Percentiles rank a stretch among this genome's conserved stretches.
These are phyloP conservation scores for Cercospora beticola DNA, from an alignment of 2,329 filamentous ascomycete species.

Conservation along the genomic window DNA sequence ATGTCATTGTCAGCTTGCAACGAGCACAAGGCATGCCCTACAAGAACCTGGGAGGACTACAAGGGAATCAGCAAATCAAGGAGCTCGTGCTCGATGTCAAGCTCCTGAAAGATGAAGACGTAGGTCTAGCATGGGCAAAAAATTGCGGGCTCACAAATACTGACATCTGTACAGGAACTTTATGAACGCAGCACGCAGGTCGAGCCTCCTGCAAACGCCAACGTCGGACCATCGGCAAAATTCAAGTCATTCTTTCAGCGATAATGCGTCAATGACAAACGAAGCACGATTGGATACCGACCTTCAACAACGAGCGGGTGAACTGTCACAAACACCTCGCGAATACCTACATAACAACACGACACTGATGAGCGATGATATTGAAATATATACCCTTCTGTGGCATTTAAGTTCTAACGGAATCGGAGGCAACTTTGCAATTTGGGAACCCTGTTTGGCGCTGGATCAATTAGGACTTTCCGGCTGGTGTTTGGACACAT, in stretches of 20 bases:
- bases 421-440: neutral
- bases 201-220: slow-evolving; percentile 44
- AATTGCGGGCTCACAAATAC: neutral
- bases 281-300: neutral
- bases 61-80: slow-evolving; percentile 66
- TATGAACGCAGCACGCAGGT: slow-evolving; percentile 59
- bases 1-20: slow-evolving; percentile 87
- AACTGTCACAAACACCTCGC: neutral
- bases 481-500: neutral
- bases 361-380: slow-evolving; percentile 3
- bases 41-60: slow-evolving; percentile 55
- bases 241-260: slow-evolving; percentile 50
- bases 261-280: slow-evolving; percentile 32
- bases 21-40: slow-evolving; percentile 86
- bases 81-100: slow-evolving; percentile 78
- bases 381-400: slow-evolving; percentile 4
- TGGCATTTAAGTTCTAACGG: neutral
- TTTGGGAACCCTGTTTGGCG: neutral
- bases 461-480: neutral
- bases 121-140: slow-evolving; percentile 46
- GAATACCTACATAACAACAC: neutral
- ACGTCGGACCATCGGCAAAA: slow-evolving; percentile 35
- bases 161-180: slow-evolving; percentile 49
- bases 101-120: slow-evolving; percentile 84
- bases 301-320: neutral